A percentile compares a stretch with the other conserved stretches of the same genome.
Evolutionary conservation across 352 stramenopile genomes (phyloP).

Genomic region (Pythium aristosporum): DNA sequence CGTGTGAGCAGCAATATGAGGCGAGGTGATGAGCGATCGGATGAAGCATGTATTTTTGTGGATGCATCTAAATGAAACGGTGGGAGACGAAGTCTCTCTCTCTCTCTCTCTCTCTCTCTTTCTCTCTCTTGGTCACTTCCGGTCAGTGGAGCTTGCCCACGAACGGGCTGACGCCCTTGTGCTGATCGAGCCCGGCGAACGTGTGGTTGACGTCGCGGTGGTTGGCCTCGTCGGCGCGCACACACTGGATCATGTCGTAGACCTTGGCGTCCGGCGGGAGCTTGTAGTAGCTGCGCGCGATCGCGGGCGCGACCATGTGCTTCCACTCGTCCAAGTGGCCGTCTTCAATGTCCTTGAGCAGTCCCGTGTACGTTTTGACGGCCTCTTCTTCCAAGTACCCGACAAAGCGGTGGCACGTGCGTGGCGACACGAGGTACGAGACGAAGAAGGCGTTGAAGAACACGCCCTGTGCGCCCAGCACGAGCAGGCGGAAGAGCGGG

Average conservation of each 20-base stretch:
- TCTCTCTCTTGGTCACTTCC: no score
- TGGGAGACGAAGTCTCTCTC: no score
- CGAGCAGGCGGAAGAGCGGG: slow-evolving; percentile 60
- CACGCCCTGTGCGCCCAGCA: slow-evolving; percentile 79
- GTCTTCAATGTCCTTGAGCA: slow-evolving; percentile 86
- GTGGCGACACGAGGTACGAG: slow-evolving; percentile 86
- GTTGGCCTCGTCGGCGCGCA: slow-evolving; percentile 88
- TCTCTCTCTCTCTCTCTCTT: no score
- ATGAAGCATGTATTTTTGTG: no score
- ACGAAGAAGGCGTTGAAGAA: slow-evolving; percentile 87
- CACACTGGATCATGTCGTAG: slow-evolving; percentile 82
- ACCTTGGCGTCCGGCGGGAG: slow-evolving; percentile 71
- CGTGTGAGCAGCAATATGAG: no score
- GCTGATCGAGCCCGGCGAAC: slow-evolving; percentile 54
- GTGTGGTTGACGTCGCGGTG: slow-evolving; percentile 90
- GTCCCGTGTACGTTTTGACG: slow-evolving; percentile 90
- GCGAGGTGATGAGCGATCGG: no score
- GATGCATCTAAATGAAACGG: no score
- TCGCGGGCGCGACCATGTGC: slow-evolving; percentile 56
- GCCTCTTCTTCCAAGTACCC: slow-evolving; percentile 93
- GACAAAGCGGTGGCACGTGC: slow-evolving; percentile 90
- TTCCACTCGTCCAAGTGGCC: slow-evolving; percentile 61
- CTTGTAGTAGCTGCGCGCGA: slow-evolving; percentile 89
- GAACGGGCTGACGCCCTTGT: slow-evolving; percentile 53
- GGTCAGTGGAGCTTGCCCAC: neutral